Percentiles rank a stretch among this genome's conserved stretches.
phyloP scores from a whole-genome alignment of 164 flowering plant species.

The Berberis vulgaris region DNA sequence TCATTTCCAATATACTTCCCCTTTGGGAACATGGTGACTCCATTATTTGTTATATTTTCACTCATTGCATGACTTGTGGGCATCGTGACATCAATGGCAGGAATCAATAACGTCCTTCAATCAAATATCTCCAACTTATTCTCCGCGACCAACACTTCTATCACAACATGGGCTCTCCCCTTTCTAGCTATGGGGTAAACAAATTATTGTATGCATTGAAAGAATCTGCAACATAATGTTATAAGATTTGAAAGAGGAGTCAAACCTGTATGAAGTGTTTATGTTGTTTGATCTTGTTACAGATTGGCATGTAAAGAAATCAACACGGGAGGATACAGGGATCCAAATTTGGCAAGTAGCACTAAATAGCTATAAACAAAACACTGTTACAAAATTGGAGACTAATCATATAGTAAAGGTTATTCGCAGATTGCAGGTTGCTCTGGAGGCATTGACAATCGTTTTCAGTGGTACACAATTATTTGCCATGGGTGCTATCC shows the following conservation, averaged over 20 bases:
- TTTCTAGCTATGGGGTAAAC: constrained; percentile 86
- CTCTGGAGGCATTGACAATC: constrained; percentile 55
- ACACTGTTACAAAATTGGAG: too few relatives aligned
- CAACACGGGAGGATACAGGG: constrained; percentile 38
- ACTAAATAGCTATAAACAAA: neutral
- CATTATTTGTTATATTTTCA: constrained; percentile 56
- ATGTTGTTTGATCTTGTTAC: constrained; percentile 11
- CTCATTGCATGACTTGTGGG: constrained; percentile 80
- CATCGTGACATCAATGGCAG: constrained; percentile 51
- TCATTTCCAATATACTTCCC: constrained; percentile 80
- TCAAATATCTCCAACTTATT: constrained; percentile 37
- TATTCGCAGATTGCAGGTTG: constrained; percentile 33
- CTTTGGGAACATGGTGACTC: constrained; percentile 80
- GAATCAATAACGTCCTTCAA: constrained; percentile 34
- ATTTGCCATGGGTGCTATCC: constrained; percentile 51
- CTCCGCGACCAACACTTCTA: constrained; percentile 58
- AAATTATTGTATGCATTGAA: neutral
- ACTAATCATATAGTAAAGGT: too few relatives aligned
- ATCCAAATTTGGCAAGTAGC: constrained; percentile 47
- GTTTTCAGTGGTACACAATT: constrained; percentile 63
- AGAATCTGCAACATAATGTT: neutral
- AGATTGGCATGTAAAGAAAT: constrained; percentile 93
- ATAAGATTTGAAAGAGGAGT: neutral
- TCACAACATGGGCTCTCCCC: constrained; percentile 52
- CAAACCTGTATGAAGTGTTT: neutral